phyloP scores from a whole-genome alignment of 2,329 filamentous ascomycete species.

The Orbilia oligospora region DNA sequence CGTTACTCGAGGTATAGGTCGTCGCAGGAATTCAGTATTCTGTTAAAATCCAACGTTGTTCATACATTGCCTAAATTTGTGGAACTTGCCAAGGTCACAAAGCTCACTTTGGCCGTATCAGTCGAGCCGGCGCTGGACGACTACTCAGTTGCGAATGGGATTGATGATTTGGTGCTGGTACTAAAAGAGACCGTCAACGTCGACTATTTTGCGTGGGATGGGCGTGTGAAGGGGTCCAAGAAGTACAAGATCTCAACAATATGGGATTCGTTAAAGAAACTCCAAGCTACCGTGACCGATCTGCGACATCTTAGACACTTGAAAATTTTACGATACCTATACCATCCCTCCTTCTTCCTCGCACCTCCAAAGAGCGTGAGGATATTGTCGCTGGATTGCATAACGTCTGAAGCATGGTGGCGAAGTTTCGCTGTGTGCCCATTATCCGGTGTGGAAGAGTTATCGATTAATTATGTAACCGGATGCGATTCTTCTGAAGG shows the following conservation, averaged over 20 bases:
- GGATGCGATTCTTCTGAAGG: not conserved
- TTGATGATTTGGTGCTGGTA: not conserved
- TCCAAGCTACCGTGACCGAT: not conserved
- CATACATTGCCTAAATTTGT: not conserved
- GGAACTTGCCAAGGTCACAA: constrained; percentile 3
- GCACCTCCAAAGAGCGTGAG: constrained; percentile 9
- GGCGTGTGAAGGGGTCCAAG: not conserved
- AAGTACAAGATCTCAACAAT: not conserved
- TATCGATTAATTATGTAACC: not conserved
- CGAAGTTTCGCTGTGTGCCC: constrained; percentile 9
- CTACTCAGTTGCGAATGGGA: not conserved
- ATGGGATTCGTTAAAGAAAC: not conserved
- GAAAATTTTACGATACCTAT: constrained; percentile 1
- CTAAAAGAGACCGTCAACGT: not conserved
- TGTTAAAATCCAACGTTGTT: not conserved
- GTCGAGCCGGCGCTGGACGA: not conserved
- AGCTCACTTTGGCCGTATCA: not conserved
- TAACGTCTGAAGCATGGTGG: constrained; percentile 22
- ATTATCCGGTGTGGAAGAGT: not conserved
- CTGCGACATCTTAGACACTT: not conserved
- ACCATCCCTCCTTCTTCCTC: constrained; percentile 28
- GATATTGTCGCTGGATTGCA: constrained; percentile 5
- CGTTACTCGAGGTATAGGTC: constrained; percentile 7
- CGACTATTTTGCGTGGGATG: constrained; percentile 4
- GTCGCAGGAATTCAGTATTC: constrained; percentile 5